These are phyloP conservation scores for Phlebopus sp. DNA, from an alignment of 1,284 basidiomycete species.

Conservation along the genomic window DNA sequence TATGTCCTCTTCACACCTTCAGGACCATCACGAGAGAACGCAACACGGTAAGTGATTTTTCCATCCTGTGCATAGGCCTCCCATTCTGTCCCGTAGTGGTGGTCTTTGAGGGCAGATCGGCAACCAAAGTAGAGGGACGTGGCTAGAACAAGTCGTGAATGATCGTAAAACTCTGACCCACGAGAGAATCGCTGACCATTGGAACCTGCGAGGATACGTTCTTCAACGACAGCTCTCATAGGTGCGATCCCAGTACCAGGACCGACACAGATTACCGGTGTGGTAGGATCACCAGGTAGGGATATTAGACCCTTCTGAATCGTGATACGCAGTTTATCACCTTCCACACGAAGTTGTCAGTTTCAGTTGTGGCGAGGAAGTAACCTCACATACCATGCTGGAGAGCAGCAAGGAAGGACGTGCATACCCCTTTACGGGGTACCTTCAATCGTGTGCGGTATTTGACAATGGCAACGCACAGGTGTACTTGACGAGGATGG, in stretches of 20 bases:
- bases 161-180: not conserved
- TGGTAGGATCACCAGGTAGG: conserved; percentile 50
- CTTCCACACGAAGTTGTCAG: conserved; percentile 38
- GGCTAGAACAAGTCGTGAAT: conserved; percentile 36
- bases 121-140: conserved; percentile 90
- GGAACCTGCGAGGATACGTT: conserved; percentile 55
- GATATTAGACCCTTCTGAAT: conserved; percentile 70
- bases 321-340: conserved; percentile 58
- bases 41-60: conserved; percentile 61
- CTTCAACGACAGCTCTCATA: conserved; percentile 83
- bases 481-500: conserved; percentile 69
- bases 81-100: conserved; percentile 82
- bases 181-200: conserved; percentile 40
- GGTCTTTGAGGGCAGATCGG: conserved; percentile 72
- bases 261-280: conserved; percentile 82
- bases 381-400: conserved; percentile 40
- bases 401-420: conserved; percentile 71
- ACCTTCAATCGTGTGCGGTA: conserved; percentile 85
- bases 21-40: conserved; percentile 75
- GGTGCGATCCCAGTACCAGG: conserved; percentile 96
- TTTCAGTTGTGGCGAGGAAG: not conserved
- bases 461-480: conserved; percentile 88
- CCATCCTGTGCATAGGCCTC: conserved; percentile 41
- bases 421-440: conserved; percentile 84
- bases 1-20: conserved; percentile 63